phyloP scores from a whole-genome alignment of 2,329 filamentous ascomycete species.

The Fragosphaeria purpurea region DNA sequence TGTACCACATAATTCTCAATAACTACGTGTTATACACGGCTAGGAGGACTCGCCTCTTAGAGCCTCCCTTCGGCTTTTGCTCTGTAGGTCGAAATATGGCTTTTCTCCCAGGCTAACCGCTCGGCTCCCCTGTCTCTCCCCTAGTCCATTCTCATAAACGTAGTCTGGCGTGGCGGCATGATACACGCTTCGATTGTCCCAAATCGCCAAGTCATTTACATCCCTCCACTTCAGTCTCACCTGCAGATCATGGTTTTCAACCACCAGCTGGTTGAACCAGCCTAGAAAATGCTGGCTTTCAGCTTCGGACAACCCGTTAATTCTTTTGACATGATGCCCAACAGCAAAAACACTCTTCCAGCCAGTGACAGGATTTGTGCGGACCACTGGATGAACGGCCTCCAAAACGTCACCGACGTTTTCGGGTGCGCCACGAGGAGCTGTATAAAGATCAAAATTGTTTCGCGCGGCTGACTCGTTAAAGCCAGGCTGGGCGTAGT shows the following conservation, averaged over 20 bases:
- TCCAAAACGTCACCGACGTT: slow-evolving; percentile 38
- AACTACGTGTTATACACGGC: too few species aligned
- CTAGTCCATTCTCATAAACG: slow-evolving; percentile 29
- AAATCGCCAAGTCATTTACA: slow-evolving; percentile 41
- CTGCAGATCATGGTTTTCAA: slow-evolving; percentile 47
- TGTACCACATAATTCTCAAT: too few species aligned
- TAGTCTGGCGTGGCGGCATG: slow-evolving; percentile 46
- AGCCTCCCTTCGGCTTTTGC: slow-evolving; percentile 20
- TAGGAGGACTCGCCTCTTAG: slow-evolving; percentile 2
- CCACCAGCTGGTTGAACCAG: slow-evolving; percentile 41
- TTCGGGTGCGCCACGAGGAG: slow-evolving; percentile 37
- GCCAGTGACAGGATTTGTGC: slow-evolving; percentile 48
- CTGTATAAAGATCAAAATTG: slow-evolving; percentile 35
- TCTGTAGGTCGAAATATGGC: slow-evolving; percentile 41
- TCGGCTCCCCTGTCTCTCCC: slow-evolving; percentile 37
- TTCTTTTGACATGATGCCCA: slow-evolving; percentile 38
- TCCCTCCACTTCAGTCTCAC: slow-evolving; percentile 35
- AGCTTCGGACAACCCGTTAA: slow-evolving; percentile 38
- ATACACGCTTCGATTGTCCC: slow-evolving; percentile 46
- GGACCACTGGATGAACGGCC: slow-evolving; percentile 43
- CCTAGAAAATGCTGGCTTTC: slow-evolving; percentile 39
- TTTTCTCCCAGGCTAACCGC: slow-evolving; percentile 43
- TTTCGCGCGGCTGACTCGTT: slow-evolving; percentile 33
- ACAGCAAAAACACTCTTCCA: slow-evolving; percentile 47
- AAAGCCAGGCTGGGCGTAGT: slow-evolving; percentile 41